phyloP scores from a whole-genome alignment of 208 protist genomes.

The Acanthamoeba castellanii region DNA sequence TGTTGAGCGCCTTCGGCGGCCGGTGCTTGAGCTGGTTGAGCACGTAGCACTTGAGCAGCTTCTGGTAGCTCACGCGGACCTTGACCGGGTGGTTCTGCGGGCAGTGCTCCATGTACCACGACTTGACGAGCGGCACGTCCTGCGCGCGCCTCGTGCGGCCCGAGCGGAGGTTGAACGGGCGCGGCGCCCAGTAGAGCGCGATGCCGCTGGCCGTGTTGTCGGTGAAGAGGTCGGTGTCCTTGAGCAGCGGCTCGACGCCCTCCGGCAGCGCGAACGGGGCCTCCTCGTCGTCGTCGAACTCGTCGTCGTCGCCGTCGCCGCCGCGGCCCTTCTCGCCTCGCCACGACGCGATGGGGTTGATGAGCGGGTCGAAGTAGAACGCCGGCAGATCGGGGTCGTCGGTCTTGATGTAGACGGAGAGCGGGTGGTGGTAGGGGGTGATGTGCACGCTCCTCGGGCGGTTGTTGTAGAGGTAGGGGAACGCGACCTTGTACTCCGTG shows the following conservation, averaged over 20 bases:
- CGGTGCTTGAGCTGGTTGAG: constrained; percentile 97
- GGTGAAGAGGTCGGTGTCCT: constrained; percentile 94
- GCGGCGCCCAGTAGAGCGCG: constrained; percentile 97
- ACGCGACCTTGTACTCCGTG: constrained; percentile 99
- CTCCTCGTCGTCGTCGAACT: constrained; percentile 77
- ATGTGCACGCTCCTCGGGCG: constrained; percentile 95
- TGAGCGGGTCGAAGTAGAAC: constrained; percentile 98
- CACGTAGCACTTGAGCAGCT: constrained; percentile 99
- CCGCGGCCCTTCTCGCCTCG: constrained; percentile 42
- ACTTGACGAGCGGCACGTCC: constrained; percentile 99
- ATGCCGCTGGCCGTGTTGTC: constrained; percentile 96
- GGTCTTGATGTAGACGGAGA: constrained; percentile 93
- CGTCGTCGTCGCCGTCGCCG: neutral
- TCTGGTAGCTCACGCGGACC: constrained; percentile 99
- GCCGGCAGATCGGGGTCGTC: constrained; percentile 97
- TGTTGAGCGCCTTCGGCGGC: constrained; percentile 90
- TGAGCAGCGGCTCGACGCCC: constrained; percentile 86
- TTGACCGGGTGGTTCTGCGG: constrained; percentile 93
- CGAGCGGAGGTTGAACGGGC: constrained; percentile 97
- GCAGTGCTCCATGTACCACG: constrained; percentile 96
- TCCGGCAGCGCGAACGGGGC: constrained; percentile 91
- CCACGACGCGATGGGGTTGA: constrained; percentile 97
- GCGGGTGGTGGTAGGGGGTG: constrained; percentile 96
- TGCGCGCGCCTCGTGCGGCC: constrained; percentile 96
- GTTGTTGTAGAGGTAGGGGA: constrained; percentile 99